A percentile compares a stretch with the other conserved stretches of the same genome.
phyloP scores from a whole-genome alignment of 345 rosid species.

The Fremontodendron californicum region DNA sequence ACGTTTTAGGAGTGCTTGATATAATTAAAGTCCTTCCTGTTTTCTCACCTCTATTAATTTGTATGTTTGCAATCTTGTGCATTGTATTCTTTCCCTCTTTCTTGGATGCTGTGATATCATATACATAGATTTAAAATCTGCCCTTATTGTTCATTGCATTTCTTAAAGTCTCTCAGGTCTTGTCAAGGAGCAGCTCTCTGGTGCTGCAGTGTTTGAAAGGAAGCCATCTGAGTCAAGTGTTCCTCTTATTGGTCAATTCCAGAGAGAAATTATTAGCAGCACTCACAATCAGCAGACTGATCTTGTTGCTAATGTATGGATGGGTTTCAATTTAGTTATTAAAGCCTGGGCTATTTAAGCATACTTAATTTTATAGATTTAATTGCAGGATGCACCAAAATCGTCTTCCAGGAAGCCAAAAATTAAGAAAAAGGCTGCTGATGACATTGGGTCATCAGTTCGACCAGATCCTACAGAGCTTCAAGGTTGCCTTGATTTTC shows the following conservation, averaged over 20 bases:
- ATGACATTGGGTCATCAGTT: constrained; percentile 26
- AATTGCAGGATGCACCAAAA: constrained; percentile 59
- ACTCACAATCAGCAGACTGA: constrained; percentile 39
- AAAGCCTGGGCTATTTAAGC: constrained; percentile 18
- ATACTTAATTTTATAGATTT: constrained; percentile 18
- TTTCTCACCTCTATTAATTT: not conserved
- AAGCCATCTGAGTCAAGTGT: constrained; percentile 42
- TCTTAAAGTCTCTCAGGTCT: constrained; percentile 72
- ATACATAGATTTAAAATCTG: constrained; percentile 18
- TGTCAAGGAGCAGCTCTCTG: constrained; percentile 44
- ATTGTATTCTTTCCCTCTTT: not conserved
- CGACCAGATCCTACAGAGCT: constrained; percentile 59
- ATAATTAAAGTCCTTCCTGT: not conserved
- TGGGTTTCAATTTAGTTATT: constrained; percentile 21
- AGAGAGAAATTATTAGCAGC: constrained; percentile 38
- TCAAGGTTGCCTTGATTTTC: constrained; percentile 54
- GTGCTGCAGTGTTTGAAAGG: constrained; percentile 40
- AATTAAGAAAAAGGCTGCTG: constrained; percentile 62
- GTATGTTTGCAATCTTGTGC: not conserved
- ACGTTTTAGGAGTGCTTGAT: not conserved
- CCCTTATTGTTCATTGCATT: constrained; percentile 55
- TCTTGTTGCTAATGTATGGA: constrained; percentile 49
- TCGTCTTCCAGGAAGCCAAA: constrained; percentile 60
- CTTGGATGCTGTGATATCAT: constrained; percentile 11
- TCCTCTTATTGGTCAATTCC: constrained; percentile 36